A percentile compares a stretch with the other conserved stretches of the same genome.
Evolutionary conservation across 1,284 basidiomycete genomes (phyloP).

Genomic region (Gymnopus androsaceus): DNA sequence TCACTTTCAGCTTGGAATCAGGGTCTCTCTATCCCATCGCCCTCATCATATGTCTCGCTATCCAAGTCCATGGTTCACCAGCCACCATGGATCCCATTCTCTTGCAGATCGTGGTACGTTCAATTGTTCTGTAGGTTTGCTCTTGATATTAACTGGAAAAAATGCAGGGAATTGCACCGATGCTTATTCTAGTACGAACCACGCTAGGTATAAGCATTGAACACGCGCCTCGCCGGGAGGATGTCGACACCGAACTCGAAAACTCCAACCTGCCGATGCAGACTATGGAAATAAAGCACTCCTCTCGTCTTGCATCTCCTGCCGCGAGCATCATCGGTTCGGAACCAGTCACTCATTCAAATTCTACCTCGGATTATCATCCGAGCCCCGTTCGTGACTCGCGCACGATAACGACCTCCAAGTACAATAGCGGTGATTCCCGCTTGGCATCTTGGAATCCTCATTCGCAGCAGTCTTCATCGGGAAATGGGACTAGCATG

Average conservation of each 20-base stretch:
- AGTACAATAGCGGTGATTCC: too few species aligned
- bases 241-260: slow-evolving; percentile 3
- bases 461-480: too few species aligned
- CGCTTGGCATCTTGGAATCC: too few species aligned
- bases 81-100: slow-evolving; percentile 9
- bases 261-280: background rate
- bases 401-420: too few species aligned
- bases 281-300: background rate
- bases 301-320: too few species aligned
- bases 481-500: too few species aligned
- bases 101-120: slow-evolving; percentile 10
- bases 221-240: background rate
- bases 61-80: slow-evolving; percentile 5
- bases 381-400: too few species aligned
- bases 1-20: slow-evolving; percentile 7
- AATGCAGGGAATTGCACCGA: slow-evolving; percentile 9
- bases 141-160: too few species aligned
- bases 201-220: slow-evolving; percentile 7
- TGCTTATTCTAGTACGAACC: slow-evolving; percentile 5
- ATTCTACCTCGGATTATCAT: too few species aligned
- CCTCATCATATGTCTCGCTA: slow-evolving; percentile 3
- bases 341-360: too few species aligned
- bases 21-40: slow-evolving; percentile 11
- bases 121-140: background rate
- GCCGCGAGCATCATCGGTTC: too few species aligned